Base-by-base conservation (phyloP, 176 grass and related monocot genomes). In the Hsuehochloa calcarea region DNA sequence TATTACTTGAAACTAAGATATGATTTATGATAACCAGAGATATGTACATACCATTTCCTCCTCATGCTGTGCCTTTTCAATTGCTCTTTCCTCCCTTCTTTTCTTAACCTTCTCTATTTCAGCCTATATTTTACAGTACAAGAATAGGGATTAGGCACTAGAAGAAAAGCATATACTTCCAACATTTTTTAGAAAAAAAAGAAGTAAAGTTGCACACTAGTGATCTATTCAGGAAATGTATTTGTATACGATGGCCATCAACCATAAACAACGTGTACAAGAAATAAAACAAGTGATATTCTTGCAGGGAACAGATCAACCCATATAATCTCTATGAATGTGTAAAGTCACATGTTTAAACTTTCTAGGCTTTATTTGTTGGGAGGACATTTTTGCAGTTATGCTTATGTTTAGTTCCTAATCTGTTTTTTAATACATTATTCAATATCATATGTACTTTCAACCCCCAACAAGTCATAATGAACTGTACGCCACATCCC, bases 91-190 rank as follows among this genome's bases (percentile, higher is more conserved):
- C 80, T 98, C 96, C 75, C 96, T 98, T 76, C 96, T 95, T 92
- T 98, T 98, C 86, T 98, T 98, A 83, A 98, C 93, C 75, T 98
- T 95, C 35, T 98, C 96, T 80, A 98, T 92, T 88, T 98, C 96
- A 83, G 91, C 93, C 96, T 98, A 80, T 70, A 79, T 88, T 72
- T 89, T 47, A 23, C 49, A 85, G 7, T 68, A 35, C 19, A 6
- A 70, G 60, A 43, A 80, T 56, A 56, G 63, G 49, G 26, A 71
- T 70, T 58, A 84, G 47, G 66, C 26, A 49, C n/a, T 58, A 43
- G 19, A 70, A 68, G 16, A 70, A 61, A 80, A 80, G 23, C 52
- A 72, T 63, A 70, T 17, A 50, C n/a, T 74, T 43, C 16, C 16
- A 59, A 85, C 19, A 70, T 85, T 65, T 25, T 51, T 70, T 52